These are phyloP conservation scores for Aspergillus sp. DNA, from an alignment of 2,329 filamentous ascomycete species.

Conservation along the genomic window DNA sequence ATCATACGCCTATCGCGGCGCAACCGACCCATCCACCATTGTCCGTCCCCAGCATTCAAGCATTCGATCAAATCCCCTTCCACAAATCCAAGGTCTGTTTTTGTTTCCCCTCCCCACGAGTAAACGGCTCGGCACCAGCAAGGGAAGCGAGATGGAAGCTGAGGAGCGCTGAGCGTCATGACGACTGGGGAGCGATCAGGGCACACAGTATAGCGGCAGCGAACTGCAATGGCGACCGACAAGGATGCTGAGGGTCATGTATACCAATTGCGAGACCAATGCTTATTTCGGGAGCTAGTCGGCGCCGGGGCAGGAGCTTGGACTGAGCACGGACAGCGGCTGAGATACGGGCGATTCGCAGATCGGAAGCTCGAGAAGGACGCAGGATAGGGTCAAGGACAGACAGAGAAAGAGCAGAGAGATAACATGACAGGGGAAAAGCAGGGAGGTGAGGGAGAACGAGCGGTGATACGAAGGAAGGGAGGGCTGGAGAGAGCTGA, in stretches of 20 bases:
- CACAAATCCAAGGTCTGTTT: conserved; percentile 90
- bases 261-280: no score
- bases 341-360: background rate
- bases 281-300: background rate
- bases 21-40: conserved; percentile 95
- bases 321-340: background rate
- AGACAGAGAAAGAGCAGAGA: conserved; percentile 1
- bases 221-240: no score
- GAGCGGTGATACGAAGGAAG: conserved; percentile 8
- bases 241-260: no score
- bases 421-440: conserved; percentile 3
- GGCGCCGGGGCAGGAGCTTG: background rate
- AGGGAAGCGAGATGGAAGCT: conserved; percentile 68
- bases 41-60: conserved; percentile 91
- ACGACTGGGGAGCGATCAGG: no score
- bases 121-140: conserved; percentile 89
- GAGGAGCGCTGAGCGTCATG: conserved; percentile 40
- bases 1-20: conserved; percentile 83
- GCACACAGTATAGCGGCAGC: no score
- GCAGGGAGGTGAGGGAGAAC: conserved; percentile 3
- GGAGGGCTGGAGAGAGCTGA: conserved; percentile 11
- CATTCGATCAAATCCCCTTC: conserved; percentile 98
- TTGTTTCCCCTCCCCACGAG: conserved; percentile 91
- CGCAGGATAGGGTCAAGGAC: background rate
- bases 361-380: background rate